Base-by-base conservation (phyloP, 148 eudicot species). In the Limonium bicolor region DNA sequence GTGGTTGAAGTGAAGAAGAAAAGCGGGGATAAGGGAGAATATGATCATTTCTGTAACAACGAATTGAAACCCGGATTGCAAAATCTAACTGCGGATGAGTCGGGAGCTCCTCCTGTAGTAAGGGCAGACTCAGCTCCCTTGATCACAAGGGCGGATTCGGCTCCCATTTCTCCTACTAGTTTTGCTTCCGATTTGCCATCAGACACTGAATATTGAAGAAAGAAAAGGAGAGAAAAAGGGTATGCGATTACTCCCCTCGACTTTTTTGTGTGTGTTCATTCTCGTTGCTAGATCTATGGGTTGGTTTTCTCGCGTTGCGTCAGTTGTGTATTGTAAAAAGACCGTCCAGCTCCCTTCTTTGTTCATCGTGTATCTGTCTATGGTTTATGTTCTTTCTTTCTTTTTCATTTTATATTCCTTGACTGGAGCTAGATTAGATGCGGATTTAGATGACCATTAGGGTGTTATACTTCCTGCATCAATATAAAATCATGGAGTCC, bases 1-100 rank as follows among this genome's bases (percentile, higher is more conserved):
- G 76, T 84, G 57, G 76, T 84, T 31, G 94, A 84, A 50, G 79
- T 79, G 20, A 79, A 67, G 74, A 84, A 70, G 48, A 77, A 73
- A 21, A 78, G 74, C 3, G 94, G 94, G n/a, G 88, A 84, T 48
- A 68, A 46, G 44, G 63, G 52, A 5, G 88, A 79, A 44, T 84
- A 79, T 36, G 88, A 84, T 7, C 82, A 79, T 28, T 79, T 84
- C 28, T 73, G 61, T 29, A 53, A 73, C 38, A 48, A 52, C 11
- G 84, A 79, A 48, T 67, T 84, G 61, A 74, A 47, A 56, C 88
- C 88, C 2, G 72, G 74, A 12, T 61, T 84, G 65, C 66, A 66
- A 27, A 66, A 65, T 36, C 67, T 83, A 22, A 16, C 36, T 12
- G 18, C 20, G 17, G 55, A 51, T 14, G 55, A 37, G 25, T 45